A percentile compares a stretch with the other conserved stretches of the same genome.
phyloP scores from a whole-genome alignment of 352 stramenopile species.

The Albugo candida region DNA sequence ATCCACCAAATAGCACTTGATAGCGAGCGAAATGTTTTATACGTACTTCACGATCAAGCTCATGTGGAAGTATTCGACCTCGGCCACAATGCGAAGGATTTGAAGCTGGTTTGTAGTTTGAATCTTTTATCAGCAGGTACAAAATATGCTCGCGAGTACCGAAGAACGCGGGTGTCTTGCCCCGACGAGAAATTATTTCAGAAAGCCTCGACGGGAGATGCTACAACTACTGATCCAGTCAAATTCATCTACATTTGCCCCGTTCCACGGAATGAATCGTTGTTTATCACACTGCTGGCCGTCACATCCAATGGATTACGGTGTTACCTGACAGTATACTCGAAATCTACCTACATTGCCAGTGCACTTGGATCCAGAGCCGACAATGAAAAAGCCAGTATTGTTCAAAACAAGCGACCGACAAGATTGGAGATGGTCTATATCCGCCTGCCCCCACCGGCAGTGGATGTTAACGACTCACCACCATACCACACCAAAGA shows the following conservation, averaged over 20 bases:
- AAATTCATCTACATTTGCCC: conserved; percentile 52
- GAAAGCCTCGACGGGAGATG: conserved; percentile 9
- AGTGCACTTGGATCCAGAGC: background rate
- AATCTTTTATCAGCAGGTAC: conserved; percentile 48
- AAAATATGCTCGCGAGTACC: conserved; percentile 69
- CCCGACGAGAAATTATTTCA: conserved; percentile 69
- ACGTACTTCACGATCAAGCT: conserved; percentile 75
- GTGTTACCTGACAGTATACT: conserved; percentile 85
- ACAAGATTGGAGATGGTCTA: conserved; percentile 54
- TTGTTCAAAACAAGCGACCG: conserved; percentile 27
- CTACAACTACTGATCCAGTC: conserved; percentile 4
- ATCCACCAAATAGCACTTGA: conserved; percentile 80
- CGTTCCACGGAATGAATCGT: conserved; percentile 45
- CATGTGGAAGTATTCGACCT: conserved; percentile 64
- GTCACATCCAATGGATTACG: conserved; percentile 85
- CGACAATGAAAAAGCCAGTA: conserved; percentile 7
- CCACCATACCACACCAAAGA: conserved; percentile 74
- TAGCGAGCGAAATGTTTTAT: conserved; percentile 78
- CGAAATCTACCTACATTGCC: conserved; percentile 26
- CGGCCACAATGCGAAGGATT: conserved; percentile 24
- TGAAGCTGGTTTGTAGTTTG: conserved; percentile 39
- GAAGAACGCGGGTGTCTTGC: conserved; percentile 60
- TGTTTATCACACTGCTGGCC: conserved; percentile 81
- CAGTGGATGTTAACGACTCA: conserved; percentile 40
- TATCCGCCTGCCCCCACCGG: conserved; percentile 60